Base-by-base conservation (phyloP, 2,329 filamentous ascomycete species). In the Arthrobotrys musiformis region DNA sequence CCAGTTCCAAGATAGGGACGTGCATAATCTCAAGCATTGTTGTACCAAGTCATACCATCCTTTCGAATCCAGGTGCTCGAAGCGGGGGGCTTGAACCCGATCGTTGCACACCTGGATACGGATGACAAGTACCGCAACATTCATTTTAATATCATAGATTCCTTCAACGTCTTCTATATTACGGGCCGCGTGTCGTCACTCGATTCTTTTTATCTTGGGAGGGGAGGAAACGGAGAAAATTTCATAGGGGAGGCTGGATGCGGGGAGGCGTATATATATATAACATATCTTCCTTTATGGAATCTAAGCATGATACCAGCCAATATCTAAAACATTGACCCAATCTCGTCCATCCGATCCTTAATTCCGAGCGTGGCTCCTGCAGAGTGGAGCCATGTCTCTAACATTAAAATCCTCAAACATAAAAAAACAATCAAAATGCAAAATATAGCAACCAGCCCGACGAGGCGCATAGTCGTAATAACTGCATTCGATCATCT, bases 361-460 rank as follows among this genome's bases (percentile, higher is more conserved):
- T 48, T 48, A 24, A 48, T 24, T 48, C 44, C 44, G 42, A 48
- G 4, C 5, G 3, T 13, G 40, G 8, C 4, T 19, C 8, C 24
- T 26, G 3, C 48, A 13, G 17, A 28, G 15, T 28, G 50, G 35
- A 56, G n/a, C 22, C 15, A 52, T 3, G 15, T 17, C 30, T 52
- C 24, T n/a, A 8, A n/a, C 2, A 7, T 26, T 22, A n/a, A 52
- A 52, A 30, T 28, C 24, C 22, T 48, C 44, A 48, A 48, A 48
- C 48, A 52, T 24, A 1, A 24, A 9, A 26, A 4, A 5, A 40
- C 40, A n/a, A n/a, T n/a, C n/a, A n/a, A n/a, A n/a, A n/a, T n/a
- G n/a, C 54, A 24, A 58, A 58, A 58, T 58, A 28, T 40, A 58
- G 54, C 24, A 58, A 58, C 54, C 54, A 40, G 26, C 54, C 54